Evolutionary conservation across 1,284 basidiomycete genomes (phyloP).

Genomic region (Tilletia setariae): DNA sequence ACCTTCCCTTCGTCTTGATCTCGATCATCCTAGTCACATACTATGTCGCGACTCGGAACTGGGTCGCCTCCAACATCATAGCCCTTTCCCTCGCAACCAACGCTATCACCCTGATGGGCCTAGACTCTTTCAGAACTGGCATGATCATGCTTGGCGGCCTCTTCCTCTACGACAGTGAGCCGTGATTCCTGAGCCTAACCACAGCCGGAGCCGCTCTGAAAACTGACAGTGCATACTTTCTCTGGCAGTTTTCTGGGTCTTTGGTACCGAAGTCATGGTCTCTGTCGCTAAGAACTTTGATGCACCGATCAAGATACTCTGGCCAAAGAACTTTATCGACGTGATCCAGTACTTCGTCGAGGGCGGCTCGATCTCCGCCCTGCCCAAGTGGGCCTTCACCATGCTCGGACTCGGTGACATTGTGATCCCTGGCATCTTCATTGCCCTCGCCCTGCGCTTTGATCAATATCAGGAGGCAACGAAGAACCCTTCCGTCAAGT

Average conservation of each 20-base stretch:
- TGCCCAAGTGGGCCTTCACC: constrained; percentile 64
- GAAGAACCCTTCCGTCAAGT: constrained; percentile 30
- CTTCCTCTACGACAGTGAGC: constrained; percentile 45
- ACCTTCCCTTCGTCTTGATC: constrained; percentile 59
- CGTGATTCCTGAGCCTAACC: not conserved
- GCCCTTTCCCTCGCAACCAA: constrained; percentile 80
- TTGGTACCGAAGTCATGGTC: constrained; percentile 51
- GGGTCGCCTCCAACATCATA: constrained; percentile 73
- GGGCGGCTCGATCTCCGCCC: not conserved
- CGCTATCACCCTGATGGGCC: constrained; percentile 73
- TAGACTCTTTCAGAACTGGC: constrained; percentile 89
- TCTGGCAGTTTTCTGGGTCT: constrained; percentile 48
- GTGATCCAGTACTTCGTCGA: constrained; percentile 15
- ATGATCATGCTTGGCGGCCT: constrained; percentile 66
- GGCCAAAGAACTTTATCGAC: constrained; percentile 53
- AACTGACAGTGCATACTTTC: not conserved
- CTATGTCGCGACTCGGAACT: constrained; percentile 65
- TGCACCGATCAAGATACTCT: constrained; percentile 71
- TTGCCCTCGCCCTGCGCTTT: constrained; percentile 82
- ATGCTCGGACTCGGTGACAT: constrained; percentile 92
- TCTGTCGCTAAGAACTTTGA: constrained; percentile 82
- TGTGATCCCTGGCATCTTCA: constrained; percentile 83
- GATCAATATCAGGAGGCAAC: constrained; percentile 64
- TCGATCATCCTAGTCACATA: constrained; percentile 67
- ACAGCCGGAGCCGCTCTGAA: not conserved